Conservation (phyloP, 305 asterid genomes). For the Petunia hybrid region DNA sequence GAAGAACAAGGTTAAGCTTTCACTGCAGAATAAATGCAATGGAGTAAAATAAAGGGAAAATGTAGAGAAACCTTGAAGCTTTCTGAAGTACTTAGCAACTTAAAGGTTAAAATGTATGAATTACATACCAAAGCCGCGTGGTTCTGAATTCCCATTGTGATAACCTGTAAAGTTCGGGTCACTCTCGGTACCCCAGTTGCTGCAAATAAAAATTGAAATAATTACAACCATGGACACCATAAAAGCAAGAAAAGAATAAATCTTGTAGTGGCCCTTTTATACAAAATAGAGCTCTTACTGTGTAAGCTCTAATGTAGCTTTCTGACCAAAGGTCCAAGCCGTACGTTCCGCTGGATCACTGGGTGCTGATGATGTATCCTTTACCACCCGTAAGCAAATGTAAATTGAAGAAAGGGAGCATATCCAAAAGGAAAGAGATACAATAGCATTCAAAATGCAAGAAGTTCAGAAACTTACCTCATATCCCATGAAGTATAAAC, state of each 20-base stretch:
- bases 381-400: constrained; percentile 29
- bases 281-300: constrained; percentile 60
- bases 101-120: constrained; percentile 17
- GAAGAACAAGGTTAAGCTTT: not conserved
- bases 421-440: constrained; percentile 23
- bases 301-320: constrained; percentile 83
- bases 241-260: constrained; percentile 8
- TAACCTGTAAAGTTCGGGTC: constrained; percentile 88
- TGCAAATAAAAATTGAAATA: constrained; percentile 43
- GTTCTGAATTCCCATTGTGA: constrained; percentile 93
- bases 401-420: constrained; percentile 12
- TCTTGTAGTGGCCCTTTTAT: not conserved
- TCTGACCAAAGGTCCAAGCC: constrained; percentile 81
- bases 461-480: constrained; percentile 56
- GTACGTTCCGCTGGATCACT: constrained; percentile 73
- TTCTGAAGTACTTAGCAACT: not conserved
- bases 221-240: not conserved
- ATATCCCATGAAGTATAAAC: constrained; percentile 80
- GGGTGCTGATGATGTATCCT: constrained; percentile 87
- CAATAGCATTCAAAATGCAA: constrained; percentile 13
- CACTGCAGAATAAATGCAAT: not conserved
- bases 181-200: constrained; percentile 93
- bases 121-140: constrained; percentile 89
- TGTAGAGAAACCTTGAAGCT: constrained; percentile 4
- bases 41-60: constrained; percentile 17